Evolutionary conservation across 768 basidiomycete species (phyloP).

Genomic region (Boletellus sp.): DNA sequence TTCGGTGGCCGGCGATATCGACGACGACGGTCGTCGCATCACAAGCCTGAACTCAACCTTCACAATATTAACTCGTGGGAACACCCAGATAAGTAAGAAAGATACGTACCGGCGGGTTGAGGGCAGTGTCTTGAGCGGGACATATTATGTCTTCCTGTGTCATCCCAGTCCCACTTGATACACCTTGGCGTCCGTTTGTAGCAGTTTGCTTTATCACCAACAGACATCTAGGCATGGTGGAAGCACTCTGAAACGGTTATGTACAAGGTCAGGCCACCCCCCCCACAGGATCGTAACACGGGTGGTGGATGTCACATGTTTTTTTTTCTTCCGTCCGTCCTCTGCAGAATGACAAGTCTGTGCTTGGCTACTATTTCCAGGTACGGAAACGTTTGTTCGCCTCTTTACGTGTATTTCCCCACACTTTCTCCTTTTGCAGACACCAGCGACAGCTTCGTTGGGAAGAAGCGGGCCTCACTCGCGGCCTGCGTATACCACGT

Average conservation of each 20-base stretch:
- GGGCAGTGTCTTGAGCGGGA: neutral
- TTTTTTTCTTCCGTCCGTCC: neutral
- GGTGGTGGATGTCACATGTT: neutral
- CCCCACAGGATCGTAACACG: constrained; percentile 2
- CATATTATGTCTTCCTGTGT: neutral
- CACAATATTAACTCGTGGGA: too few species aligned
- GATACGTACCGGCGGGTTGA: neutral
- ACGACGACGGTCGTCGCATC: too few species aligned
- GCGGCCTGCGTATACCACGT: too few species aligned
- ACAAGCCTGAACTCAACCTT: too few species aligned
- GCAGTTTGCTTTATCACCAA: neutral
- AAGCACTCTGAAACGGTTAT: neutral
- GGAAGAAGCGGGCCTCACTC: neutral
- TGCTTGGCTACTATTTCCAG: too few species aligned
- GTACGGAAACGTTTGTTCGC: too few species aligned
- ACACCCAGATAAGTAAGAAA: too few species aligned
- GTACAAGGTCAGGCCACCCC: neutral
- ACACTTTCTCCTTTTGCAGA: neutral
- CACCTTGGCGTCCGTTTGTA: neutral
- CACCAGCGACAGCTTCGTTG: too few species aligned
- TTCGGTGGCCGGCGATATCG: too few species aligned
- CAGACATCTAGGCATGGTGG: neutral
- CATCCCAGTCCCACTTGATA: neutral
- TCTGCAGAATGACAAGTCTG: too few species aligned
- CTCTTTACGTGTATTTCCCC: too few species aligned